Evolutionary conservation across 352 stramenopile genomes (phyloP).

Genomic region (Elongisporangium anandrum): DNA sequence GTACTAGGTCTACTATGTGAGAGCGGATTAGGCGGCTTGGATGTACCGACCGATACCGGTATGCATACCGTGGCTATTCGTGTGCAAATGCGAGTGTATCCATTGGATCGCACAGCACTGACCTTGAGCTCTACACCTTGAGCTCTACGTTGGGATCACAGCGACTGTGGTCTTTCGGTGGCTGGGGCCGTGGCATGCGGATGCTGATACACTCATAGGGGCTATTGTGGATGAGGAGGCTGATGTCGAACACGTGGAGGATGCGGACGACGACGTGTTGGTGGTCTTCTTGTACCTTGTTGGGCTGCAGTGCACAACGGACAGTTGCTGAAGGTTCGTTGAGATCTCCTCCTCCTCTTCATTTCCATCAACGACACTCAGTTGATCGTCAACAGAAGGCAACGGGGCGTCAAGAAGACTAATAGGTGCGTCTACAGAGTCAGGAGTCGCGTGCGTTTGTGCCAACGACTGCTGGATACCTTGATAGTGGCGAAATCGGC

Average conservation of each 20-base stretch:
- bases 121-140: background rate
- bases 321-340: background rate
- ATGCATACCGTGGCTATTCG: background rate
- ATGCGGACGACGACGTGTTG: background rate
- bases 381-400: background rate
- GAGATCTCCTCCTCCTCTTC: background rate
- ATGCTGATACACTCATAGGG: background rate
- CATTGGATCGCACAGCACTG: background rate
- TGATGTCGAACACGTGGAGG: background rate
- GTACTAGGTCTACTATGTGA: background rate
- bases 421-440: background rate
- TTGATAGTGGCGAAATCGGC: conserved; percentile 43
- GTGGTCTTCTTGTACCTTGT: background rate
- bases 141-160: background rate
- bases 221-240: background rate
- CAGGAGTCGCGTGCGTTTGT: background rate
- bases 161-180: background rate
- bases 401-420: background rate
- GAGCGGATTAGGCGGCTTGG: background rate
- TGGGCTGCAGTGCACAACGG: background rate
- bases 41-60: background rate
- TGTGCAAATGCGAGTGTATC: background rate
- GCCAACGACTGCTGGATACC: conserved; percentile 8
- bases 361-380: background rate
- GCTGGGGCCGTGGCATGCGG: background rate